phyloP scores from a whole-genome alignment of 495 filamentous ascomycete species.

The Annulohypoxylon moriforme region DNA sequence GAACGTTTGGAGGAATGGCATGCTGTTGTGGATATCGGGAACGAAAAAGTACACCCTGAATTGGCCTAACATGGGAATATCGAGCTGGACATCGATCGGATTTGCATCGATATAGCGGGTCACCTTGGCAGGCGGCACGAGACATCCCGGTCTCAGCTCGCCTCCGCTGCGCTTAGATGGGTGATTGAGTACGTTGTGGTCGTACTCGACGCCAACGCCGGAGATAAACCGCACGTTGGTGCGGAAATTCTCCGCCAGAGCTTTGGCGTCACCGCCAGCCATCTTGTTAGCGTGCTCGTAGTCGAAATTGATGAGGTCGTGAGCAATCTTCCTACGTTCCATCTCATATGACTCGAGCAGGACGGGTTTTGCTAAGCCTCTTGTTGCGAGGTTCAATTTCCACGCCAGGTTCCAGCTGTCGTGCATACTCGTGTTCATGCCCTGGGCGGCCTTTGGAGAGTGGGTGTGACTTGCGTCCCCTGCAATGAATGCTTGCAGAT shows the following conservation, averaged over 20 bases:
- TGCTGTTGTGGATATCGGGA: slow-evolving; percentile 63
- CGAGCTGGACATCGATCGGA: slow-evolving; percentile 75
- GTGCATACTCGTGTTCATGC: slow-evolving; percentile 80
- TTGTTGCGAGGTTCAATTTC: slow-evolving; percentile 74
- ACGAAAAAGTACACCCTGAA: slow-evolving; percentile 75
- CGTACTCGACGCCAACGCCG: slow-evolving; percentile 73
- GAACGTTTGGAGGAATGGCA: slow-evolving; percentile 64
- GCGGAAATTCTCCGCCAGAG: slow-evolving; percentile 70
- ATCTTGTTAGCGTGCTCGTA: slow-evolving; percentile 69
- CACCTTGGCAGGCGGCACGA: slow-evolving; percentile 71
- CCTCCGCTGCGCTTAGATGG: slow-evolving; percentile 53
- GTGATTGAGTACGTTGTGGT: slow-evolving; percentile 66
- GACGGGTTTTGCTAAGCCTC: slow-evolving; percentile 63
- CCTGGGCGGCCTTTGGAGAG: slow-evolving; percentile 79
- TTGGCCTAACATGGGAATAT: slow-evolving; percentile 76
- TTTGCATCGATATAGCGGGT: slow-evolving; percentile 77
- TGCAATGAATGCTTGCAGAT: slow-evolving; percentile 71
- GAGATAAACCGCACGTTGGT: slow-evolving; percentile 75
- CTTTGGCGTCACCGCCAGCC: slow-evolving; percentile 65
- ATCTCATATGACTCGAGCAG: slow-evolving; percentile 72
- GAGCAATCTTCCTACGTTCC: slow-evolving; percentile 71
- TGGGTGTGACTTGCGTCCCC: slow-evolving; percentile 83
- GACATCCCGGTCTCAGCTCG: slow-evolving; percentile 65
- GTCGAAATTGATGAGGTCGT: slow-evolving; percentile 77
- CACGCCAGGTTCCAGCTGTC: slow-evolving; percentile 82